These are phyloP conservation scores for Benincasa hispida DNA, from an alignment of 306 rosid species.

Conservation along the genomic window DNA sequence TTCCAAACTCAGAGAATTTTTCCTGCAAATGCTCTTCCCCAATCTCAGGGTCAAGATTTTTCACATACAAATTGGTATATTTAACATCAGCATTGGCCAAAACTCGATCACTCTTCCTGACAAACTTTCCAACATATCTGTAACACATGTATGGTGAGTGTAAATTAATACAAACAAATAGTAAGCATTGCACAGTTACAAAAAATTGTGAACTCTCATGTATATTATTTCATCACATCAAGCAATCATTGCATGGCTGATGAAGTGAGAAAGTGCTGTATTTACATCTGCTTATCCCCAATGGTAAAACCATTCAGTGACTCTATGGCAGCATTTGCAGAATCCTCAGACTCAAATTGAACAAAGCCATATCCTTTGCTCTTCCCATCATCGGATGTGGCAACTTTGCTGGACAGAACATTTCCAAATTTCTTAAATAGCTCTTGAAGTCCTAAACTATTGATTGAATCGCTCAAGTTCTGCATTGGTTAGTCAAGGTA, in stretches of 20 bases:
- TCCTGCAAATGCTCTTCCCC: slow-evolving; percentile 48
- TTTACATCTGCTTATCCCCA: slow-evolving; percentile 52
- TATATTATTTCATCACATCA: slow-evolving; percentile 2
- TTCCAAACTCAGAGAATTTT: slow-evolving; percentile 58
- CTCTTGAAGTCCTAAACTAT: slow-evolving; percentile 41
- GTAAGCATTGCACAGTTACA: neutral
- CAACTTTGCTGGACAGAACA: slow-evolving; percentile 70
- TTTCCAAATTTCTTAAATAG: slow-evolving; percentile 51
- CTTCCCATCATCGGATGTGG: slow-evolving; percentile 62
- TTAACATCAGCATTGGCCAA: slow-evolving; percentile 37
- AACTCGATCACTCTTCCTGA: slow-evolving; percentile 50
- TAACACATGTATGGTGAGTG: slow-evolving; percentile 1
- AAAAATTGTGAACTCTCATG: neutral
- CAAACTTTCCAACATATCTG: slow-evolving; percentile 73
- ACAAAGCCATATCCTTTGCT: slow-evolving; percentile 84
- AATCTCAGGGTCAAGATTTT: slow-evolving; percentile 57
- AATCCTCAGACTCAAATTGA: slow-evolving; percentile 73
- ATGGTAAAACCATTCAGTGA: slow-evolving; percentile 52
- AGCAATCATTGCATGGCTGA: neutral
- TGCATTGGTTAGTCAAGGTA: slow-evolving; percentile 18
- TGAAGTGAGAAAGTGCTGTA: slow-evolving; percentile 10
- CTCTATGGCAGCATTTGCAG: slow-evolving; percentile 61
- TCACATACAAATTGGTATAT: slow-evolving; percentile 68
- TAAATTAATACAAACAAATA: neutral
- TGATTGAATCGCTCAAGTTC: slow-evolving; percentile 50